These are phyloP conservation scores for Phlebiopsis gigantea DNA, from an alignment of 768 basidiomycete species.

Conservation along the genomic window DNA sequence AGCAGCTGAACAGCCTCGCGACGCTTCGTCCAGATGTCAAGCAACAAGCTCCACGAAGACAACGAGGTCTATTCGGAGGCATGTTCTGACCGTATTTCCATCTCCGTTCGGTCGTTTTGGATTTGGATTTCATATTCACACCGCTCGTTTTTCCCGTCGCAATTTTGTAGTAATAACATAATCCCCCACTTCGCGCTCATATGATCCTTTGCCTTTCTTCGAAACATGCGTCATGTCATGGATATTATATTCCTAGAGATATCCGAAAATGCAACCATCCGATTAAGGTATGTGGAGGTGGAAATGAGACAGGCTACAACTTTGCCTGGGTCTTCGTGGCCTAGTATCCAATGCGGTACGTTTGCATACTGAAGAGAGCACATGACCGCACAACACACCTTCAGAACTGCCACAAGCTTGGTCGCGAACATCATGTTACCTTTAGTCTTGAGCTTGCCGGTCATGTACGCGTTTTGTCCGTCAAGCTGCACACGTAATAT, in stretches of 20 bases:
- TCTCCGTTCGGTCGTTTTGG: not conserved
- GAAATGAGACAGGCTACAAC: slow-evolving; percentile 24
- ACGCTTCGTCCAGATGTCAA: slow-evolving; percentile 75
- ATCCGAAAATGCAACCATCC: not conserved
- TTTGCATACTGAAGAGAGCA: not conserved
- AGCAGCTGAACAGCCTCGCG: slow-evolving; percentile 87
- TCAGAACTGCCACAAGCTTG: slow-evolving; percentile 80
- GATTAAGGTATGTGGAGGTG: not conserved
- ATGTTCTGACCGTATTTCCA: slow-evolving; percentile 47
- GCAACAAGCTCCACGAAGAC: slow-evolving; percentile 65
- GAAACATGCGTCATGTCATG: not conserved
- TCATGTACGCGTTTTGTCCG: slow-evolving; percentile 96
- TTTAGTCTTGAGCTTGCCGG: slow-evolving; percentile 86
- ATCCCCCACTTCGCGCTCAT: slow-evolving; percentile 7
- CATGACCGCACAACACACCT: slow-evolving; percentile 40
- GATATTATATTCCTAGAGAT: not conserved
- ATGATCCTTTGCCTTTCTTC: not conserved
- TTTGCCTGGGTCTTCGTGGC: slow-evolving; percentile 36
- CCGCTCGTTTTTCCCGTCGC: not conserved
- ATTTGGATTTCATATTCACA: not conserved
- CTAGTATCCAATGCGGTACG: slow-evolving; percentile 19
- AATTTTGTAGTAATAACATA: not conserved
- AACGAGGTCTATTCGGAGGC: slow-evolving; percentile 73
- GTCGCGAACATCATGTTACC: slow-evolving; percentile 94
- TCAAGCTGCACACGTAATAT: slow-evolving; percentile 47